These are phyloP conservation scores for Mycena indigotica DNA, from an alignment of 768 basidiomycete genomes.

Conservation along the genomic window DNA sequence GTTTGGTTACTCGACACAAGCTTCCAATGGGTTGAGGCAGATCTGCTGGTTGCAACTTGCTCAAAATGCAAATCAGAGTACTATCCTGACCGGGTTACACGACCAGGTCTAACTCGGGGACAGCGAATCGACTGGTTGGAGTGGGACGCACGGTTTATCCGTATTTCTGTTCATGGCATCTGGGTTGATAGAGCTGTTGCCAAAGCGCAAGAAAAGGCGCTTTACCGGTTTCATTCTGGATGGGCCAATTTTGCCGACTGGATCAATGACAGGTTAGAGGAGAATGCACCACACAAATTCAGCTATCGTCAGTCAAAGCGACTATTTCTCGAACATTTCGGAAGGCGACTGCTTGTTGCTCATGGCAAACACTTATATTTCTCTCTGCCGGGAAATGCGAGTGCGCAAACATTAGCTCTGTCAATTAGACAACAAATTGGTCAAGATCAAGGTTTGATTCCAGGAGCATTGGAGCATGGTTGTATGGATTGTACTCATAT, in stretches of 20 bases:
- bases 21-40: constrained; percentile 10
- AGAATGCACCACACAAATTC: constrained; percentile 7
- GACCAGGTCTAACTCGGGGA: background rate
- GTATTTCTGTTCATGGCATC: constrained; percentile 29
- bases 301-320: constrained; percentile 28
- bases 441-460: constrained; percentile 17
- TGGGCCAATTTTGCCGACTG: constrained; percentile 33
- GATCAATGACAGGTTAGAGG: constrained; percentile 25
- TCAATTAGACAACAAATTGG: constrained; percentile 21
- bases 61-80: constrained; percentile 22
- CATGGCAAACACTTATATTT: constrained; percentile 21
- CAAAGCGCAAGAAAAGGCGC: constrained; percentile 26
- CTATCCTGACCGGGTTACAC: constrained; percentile 25
- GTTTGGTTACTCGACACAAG: constrained; percentile 6
- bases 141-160: constrained; percentile 23
- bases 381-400: constrained; percentile 18
- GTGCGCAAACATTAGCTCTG: constrained; percentile 5
- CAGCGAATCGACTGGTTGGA: constrained; percentile 11
- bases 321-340: constrained; percentile 11
- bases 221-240: constrained; percentile 29
- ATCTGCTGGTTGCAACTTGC: constrained; percentile 15
- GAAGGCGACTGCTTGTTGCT: constrained; percentile 27
- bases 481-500: constrained; percentile 14
- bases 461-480: background rate
- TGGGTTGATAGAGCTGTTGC: constrained; percentile 30